phyloP scores from a whole-genome alignment of 139 green algal genomes.

The Chlamydomonas urium region DNA sequence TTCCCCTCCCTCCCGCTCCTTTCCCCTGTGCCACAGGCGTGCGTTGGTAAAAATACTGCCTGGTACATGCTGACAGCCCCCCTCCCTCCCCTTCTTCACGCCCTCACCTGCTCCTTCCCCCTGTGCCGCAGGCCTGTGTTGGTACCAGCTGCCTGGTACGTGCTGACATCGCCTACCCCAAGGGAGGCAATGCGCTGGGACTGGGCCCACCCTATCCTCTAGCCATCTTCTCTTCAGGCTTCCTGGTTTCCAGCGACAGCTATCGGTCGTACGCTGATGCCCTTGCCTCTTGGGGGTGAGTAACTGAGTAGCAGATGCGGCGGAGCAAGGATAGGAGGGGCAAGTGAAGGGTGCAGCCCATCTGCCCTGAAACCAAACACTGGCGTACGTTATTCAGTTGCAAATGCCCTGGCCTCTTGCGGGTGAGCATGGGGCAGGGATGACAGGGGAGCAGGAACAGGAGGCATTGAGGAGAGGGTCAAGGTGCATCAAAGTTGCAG shows the following conservation, averaged over 20 bases:
- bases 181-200: slow-evolving; percentile 40
- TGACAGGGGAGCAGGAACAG: too few relatives aligned
- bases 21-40: not conserved
- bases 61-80: not conserved
- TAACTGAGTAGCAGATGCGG: not conserved
- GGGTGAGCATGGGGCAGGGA: too few relatives aligned
- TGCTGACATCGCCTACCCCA: slow-evolving; percentile 64
- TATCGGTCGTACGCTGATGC: slow-evolving; percentile 66
- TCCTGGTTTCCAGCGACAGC: slow-evolving; percentile 63
- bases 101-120: not conserved
- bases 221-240: slow-evolving; percentile 79
- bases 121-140: slow-evolving; percentile 32
- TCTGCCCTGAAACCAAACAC: too few relatives aligned
- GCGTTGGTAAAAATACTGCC: slow-evolving; percentile 9
- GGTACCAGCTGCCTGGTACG: slow-evolving; percentile 62
- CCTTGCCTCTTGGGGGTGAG: slow-evolving; percentile 69
- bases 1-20: not conserved
- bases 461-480: too few relatives aligned
- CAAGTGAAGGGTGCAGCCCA: too few relatives aligned
- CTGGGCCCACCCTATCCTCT: slow-evolving; percentile 73
- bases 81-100: not conserved
- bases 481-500: too few relatives aligned
- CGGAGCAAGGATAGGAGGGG: too few relatives aligned
- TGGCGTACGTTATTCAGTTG: too few relatives aligned
- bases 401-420: too few relatives aligned